Evolutionary conservation across 169 alveolate genomes (phyloP).

Genomic region (Cryptosporidium meleagridis): DNA sequence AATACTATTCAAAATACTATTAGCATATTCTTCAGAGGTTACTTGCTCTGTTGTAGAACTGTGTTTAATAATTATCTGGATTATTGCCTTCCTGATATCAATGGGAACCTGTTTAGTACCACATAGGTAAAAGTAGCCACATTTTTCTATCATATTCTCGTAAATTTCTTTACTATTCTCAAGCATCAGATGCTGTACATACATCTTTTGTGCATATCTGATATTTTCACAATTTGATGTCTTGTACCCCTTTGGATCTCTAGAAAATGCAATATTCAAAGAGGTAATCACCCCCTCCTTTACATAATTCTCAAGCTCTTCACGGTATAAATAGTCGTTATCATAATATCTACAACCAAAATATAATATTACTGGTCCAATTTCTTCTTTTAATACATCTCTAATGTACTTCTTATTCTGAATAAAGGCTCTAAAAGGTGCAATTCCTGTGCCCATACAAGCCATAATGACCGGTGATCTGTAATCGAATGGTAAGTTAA

Average conservation of each 20-base stretch:
- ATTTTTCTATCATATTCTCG: conserved; percentile 43
- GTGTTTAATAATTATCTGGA: conserved; percentile 36
- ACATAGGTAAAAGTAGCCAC: conserved; percentile 77
- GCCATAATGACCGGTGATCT: conserved; percentile 80
- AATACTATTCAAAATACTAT: conserved; percentile 29
- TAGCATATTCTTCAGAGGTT: conserved; percentile 67
- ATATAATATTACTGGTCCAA: conserved; percentile 78
- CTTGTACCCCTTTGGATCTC: conserved; percentile 79
- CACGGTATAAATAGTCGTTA: conserved; percentile 79
- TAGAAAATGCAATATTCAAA: conserved; percentile 80
- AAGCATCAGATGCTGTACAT: conserved; percentile 79
- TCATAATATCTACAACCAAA: conserved; percentile 81
- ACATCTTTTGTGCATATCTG: conserved; percentile 77
- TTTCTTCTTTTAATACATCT: conserved; percentile 67
- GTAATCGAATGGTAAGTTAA: conserved; percentile 78
- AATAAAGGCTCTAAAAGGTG: conserved; percentile 82
- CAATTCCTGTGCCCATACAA: conserved; percentile 83
- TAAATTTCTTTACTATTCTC: conserved; percentile 56
- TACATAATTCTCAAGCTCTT: conserved; percentile 79
- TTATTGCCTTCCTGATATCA: conserved; percentile 74
- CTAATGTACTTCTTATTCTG: conserved; percentile 76
- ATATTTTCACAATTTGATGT: not conserved
- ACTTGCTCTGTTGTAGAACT: not conserved
- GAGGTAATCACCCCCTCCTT: conserved; percentile 77
- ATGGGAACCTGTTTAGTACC: conserved; percentile 76